Percentiles rank a stretch among this genome's conserved stretches.
phyloP scores from a whole-genome alignment of 768 basidiomycete genomes.

The Mycena chlorophos region DNA sequence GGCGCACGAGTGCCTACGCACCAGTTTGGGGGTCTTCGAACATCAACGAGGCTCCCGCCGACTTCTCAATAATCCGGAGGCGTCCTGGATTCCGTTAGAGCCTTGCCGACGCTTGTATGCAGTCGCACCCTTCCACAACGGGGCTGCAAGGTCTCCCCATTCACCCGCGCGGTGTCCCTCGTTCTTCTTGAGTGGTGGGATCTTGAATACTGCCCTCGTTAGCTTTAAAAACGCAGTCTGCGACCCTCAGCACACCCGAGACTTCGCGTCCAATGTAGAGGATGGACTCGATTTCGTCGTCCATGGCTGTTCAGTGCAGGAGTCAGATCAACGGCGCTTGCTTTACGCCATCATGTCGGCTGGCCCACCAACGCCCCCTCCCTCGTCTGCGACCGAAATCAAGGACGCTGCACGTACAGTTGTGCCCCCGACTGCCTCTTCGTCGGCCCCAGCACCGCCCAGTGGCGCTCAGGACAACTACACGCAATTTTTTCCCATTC shows the following conservation, averaged over 20 bases:
- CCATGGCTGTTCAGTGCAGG: conserved; percentile 21
- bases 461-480: conserved; percentile 38
- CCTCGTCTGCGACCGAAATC: conserved; percentile 55
- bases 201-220: conserved; percentile 72
- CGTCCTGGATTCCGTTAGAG: conserved; percentile 33
- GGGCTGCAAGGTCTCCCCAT: conserved; percentile 83
- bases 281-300: conserved; percentile 87
- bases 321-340: background rate
- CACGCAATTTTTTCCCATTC: conserved; percentile 44
- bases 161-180: conserved; percentile 91
- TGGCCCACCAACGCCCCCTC: conserved; percentile 64
- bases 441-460: conserved; percentile 17
- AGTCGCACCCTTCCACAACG: conserved; percentile 79
- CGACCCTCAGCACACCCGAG: conserved; percentile 58
- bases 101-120: background rate
- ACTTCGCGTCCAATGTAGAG: conserved; percentile 89
- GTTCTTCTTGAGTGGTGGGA: conserved; percentile 81
- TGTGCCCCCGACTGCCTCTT: conserved; percentile 15
- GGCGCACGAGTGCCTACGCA: conserved; percentile 35
- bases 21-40: conserved; percentile 84
- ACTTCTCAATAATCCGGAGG: conserved; percentile 80
- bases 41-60: conserved; percentile 62
- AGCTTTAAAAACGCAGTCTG: conserved; percentile 15
- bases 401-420: conserved; percentile 48
- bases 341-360: conserved; percentile 43